Base-by-base conservation (phyloP, 2,329 filamentous ascomycete species). In the Alternaria incomplexa region DNA sequence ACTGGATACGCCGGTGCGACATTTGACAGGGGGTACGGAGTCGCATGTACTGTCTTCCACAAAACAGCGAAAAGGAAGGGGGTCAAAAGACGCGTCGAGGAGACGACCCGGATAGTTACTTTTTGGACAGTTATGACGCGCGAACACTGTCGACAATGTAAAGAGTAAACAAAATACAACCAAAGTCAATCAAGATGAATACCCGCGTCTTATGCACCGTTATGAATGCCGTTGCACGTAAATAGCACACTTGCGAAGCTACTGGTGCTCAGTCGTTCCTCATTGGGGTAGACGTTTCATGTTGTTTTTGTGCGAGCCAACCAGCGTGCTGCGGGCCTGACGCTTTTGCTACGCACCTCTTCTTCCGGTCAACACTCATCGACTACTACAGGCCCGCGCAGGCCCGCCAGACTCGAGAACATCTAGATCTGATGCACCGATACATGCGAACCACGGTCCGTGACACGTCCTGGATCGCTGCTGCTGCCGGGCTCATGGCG, bases 1-100 rank as follows among this genome's bases (percentile, higher is more conserved):
- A 72, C 65, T 75, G 66, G 73, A 76, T 62, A 77, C 74, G 70
- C 70, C 73, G 64, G 70, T 77, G 76, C 72, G 75, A 79, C 75
- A 62, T 65, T 63, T 61, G 56, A 59, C 58, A 55, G 61, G 67
- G 61, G 67, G 61, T 66, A 63, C 62, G 62, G 62, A 63, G 61
- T 62, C 56, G 58, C 62, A 64, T 62, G 58, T 63, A 56, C 54
- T 43, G 23, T 40, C 20, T 30, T 53, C 36, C n/a, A 17, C 17
- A 25, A 44, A 9, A 28, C 22, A 43, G 48, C 56, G 20, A 68
- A 57, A 68, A 57, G 28, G 47, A 53, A 58, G 56, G 20, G 52
- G 58, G 66, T 47, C 30, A 55, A 57, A 64, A 43, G 63, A 70
- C 64, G 73, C 70, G 70, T 69, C 56, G 40, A n/a, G n/a, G n/a